Evolutionary conservation across 2,329 filamentous ascomycete genomes (phyloP).

Genomic region (Sporothrix variecibatus): DNA sequence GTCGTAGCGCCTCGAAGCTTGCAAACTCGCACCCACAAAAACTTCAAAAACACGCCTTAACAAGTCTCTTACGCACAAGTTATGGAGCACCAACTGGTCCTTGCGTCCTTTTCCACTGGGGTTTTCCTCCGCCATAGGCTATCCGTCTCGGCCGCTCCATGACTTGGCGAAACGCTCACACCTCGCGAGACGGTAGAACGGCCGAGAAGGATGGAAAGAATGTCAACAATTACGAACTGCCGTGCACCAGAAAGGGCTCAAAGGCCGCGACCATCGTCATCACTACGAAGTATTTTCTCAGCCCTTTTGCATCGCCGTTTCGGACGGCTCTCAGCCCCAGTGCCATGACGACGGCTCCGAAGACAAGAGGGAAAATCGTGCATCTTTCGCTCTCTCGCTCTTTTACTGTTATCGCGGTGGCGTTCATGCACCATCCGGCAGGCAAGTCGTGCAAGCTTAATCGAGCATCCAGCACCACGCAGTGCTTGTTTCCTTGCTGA

Average conservation of each 20-base stretch:
- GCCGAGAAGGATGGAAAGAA: neutral
- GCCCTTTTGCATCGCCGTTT: neutral
- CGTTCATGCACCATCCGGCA: neutral
- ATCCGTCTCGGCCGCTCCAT: neutral
- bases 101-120: neutral
- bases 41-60: neutral
- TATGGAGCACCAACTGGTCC: neutral
- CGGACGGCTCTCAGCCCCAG: conserved; percentile 5
- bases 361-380: neutral
- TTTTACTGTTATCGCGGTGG: neutral
- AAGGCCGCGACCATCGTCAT: neutral
- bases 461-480: neutral
- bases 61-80: neutral
- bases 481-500: neutral
- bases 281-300: neutral
- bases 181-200: neutral
- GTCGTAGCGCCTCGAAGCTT: neutral
- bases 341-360: neutral
- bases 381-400: neutral
- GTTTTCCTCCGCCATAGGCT: neutral
- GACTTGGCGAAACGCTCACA: neutral
- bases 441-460: conserved; percentile 12
- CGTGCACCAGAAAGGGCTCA: neutral
- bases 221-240: neutral
- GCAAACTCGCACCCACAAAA: neutral